Conservation (phyloP, 2,329 filamentous ascomycete species). For the Aspergillus uvarum region DNA sequence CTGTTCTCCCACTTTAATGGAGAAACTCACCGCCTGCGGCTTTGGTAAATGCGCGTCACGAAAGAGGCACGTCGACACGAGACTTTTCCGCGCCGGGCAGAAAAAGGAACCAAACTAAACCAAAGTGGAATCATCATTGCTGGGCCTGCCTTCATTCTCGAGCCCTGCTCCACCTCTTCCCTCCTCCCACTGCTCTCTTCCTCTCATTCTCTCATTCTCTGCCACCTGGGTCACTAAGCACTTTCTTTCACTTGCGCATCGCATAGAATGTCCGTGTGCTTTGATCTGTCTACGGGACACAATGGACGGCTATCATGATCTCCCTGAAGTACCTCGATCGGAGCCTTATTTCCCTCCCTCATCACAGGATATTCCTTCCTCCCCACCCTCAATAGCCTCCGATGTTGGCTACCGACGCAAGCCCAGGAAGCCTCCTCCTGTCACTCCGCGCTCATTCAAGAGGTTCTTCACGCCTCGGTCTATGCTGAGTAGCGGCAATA, state of each 20-base stretch:
- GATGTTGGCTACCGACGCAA: conserved; percentile 39
- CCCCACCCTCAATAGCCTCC: conserved; percentile 43
- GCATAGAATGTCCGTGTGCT: conserved; percentile 24
- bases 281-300: conserved; percentile 22
- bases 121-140: neutral
- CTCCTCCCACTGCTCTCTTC: no score
- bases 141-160: conserved; percentile 4
- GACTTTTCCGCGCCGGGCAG: conserved; percentile 3
- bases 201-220: conserved; percentile 16
- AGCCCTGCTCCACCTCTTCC: conserved; percentile 20
- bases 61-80: conserved; percentile 28
- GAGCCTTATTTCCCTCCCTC: conserved; percentile 35
- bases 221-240: conserved; percentile 6
- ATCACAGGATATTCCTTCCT: conserved; percentile 40
- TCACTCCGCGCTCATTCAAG: conserved; percentile 53
- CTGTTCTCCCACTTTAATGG: conserved; percentile 7
- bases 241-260: conserved; percentile 5
- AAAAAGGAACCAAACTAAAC: neutral
- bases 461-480: conserved; percentile 53
- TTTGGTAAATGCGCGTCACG: conserved; percentile 23
- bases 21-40: conserved; percentile 19
- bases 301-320: conserved; percentile 35
- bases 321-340: conserved; percentile 36
- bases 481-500: conserved; percentile 36
- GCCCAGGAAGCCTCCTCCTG: conserved; percentile 47